Evolutionary conservation across 2,329 filamentous ascomycete genomes (phyloP), one percentile per base, ranked within the genome.

Genomic region (Erysiphe neolycopersici): DNA sequence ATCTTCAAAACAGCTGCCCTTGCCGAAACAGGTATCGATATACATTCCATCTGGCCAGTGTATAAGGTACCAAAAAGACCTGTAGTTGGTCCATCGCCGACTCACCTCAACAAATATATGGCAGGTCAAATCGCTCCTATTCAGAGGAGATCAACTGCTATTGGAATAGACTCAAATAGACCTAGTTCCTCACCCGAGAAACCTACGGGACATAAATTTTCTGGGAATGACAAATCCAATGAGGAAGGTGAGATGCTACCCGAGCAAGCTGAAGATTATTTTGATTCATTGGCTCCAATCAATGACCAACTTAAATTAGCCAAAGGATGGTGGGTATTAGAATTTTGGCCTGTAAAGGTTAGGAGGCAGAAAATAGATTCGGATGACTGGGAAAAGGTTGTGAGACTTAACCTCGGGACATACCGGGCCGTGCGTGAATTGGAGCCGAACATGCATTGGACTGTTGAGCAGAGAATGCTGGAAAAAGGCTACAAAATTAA

Each of bases 391-490:
- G 52, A 58, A 42, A 61, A 61, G 50, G 54, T 53, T 22, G 47
- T 60, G 0, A 45, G 56, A 1, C 50, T 58, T 50, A 64, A 64
- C 46, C 42, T 60, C 31, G 62, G 61, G 0, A 48, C 57, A 32
- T 56, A 58, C 49, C 54, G 62, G 9, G 51, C 56, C 3, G 52
- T 62, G 30, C 50, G 56, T 4, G 60, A 62, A 37, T 26, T 44
- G 5, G 53, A 55, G 43, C 62, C 62, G 6, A 58, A 58, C 38
- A 51, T 63, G 52, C 62, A 64, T 48, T 64, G 62, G 62, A 63
- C 61, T 10, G 62, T 63, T 29, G 48, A 58, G 49, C 54, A 57
- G 43, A 47, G 58, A 22, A 56, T 60, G 39, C 46, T 55, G 12
- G 55, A 60, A 17, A 48, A 51, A 38, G 52, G 52, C 5, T 64